phyloP scores from a whole-genome alignment of 2,329 filamentous ascomycete species.

The Trichoderma aggressivum region DNA sequence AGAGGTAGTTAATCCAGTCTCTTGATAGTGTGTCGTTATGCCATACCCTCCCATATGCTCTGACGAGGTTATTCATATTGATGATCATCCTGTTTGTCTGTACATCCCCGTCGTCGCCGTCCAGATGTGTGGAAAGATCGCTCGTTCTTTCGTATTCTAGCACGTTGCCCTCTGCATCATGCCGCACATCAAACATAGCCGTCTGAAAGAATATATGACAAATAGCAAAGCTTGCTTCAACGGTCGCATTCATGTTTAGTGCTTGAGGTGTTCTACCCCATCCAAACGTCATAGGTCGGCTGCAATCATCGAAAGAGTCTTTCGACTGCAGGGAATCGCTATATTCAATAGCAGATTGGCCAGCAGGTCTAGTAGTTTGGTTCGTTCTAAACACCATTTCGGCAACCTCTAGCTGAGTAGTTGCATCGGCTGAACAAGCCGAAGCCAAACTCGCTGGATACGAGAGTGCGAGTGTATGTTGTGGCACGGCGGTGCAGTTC shows the following conservation, averaged over 20 bases:
- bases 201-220: constrained; percentile 32
- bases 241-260: constrained; percentile 12
- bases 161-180: constrained; percentile 29
- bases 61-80: neutral
- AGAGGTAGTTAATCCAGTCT: constrained; percentile 49
- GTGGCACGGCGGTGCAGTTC: constrained; percentile 24
- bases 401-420: neutral
- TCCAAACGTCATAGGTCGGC: constrained; percentile 35
- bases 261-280: constrained; percentile 24
- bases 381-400: neutral
- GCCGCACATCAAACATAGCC: constrained; percentile 33
- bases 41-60: constrained; percentile 28
- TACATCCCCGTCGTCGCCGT: constrained; percentile 12
- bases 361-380: neutral
- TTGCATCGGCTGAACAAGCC: neutral
- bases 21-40: constrained; percentile 45
- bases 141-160: constrained; percentile 20
- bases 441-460: neutral
- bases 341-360: neutral
- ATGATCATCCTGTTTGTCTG: neutral
- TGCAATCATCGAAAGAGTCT: neutral
- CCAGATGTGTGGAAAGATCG: constrained; percentile 19
- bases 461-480: neutral
- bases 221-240: constrained; percentile 23
- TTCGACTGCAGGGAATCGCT: neutral